A percentile compares a stretch with the other conserved stretches of the same genome.
These are phyloP conservation scores for Exophiala oligosperma DNA, from an alignment of 2,329 filamentous ascomycete genomes.

Conservation along the genomic window DNA sequence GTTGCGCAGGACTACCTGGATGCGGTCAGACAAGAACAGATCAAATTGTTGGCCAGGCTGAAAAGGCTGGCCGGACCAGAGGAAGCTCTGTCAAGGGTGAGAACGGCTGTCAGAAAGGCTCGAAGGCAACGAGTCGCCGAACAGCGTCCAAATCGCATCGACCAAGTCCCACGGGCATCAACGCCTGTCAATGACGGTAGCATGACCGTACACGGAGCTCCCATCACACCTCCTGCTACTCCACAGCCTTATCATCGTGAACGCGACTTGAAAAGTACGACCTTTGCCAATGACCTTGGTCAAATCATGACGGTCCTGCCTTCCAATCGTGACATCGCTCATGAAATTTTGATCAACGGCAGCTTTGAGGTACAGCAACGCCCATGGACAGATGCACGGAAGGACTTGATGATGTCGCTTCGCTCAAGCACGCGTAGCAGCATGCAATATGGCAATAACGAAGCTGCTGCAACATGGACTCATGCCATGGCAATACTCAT, in stretches of 20 bases:
- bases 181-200: constrained; percentile 25
- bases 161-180: constrained; percentile 29
- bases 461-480: constrained; percentile 61
- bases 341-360: constrained; percentile 65
- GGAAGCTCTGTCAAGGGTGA: constrained; percentile 59
- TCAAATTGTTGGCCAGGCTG: constrained; percentile 61
- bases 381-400: constrained; percentile 51
- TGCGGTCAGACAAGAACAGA: constrained; percentile 66
- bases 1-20: constrained; percentile 64
- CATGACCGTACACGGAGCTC: constrained; percentile 29
- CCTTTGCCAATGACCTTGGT: constrained; percentile 41
- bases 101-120: constrained; percentile 61
- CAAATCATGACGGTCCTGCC: constrained; percentile 62
- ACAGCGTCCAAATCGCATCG: constrained; percentile 11
- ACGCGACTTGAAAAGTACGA: constrained; percentile 38
- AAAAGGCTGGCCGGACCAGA: constrained; percentile 64
- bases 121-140: constrained; percentile 25
- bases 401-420: constrained; percentile 53
- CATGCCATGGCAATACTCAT: constrained; percentile 66
- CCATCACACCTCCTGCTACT: constrained; percentile 29
- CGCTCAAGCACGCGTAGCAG: constrained; percentile 55
- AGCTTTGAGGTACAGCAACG: constrained; percentile 60
- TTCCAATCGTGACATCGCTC: constrained; percentile 61
- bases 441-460: constrained; percentile 58
- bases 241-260: constrained; percentile 38